A percentile compares a stretch with the other conserved stretches of the same genome.
Evolutionary conservation across 495 filamentous ascomycete species (phyloP).

Genomic region (Penicillium egyptiacum): DNA sequence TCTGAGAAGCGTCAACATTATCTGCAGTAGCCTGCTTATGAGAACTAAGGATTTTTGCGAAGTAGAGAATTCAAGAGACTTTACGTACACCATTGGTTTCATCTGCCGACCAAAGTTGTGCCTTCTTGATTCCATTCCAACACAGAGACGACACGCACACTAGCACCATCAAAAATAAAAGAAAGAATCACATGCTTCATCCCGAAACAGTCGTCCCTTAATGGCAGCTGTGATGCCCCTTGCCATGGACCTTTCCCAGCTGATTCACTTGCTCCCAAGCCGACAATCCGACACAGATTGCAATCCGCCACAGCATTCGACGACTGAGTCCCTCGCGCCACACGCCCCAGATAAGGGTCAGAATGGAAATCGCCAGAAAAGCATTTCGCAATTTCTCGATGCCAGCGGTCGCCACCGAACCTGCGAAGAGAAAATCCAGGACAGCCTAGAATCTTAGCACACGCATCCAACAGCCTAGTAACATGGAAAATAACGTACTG

Average conservation of each 20-base stretch:
- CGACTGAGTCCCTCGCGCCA: background rate
- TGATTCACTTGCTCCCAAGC: background rate
- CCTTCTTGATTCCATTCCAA: background rate
- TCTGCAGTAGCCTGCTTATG: background rate
- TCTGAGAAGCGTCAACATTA: background rate
- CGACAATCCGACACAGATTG: background rate
- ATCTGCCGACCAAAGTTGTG: background rate
- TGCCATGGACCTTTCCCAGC: background rate
- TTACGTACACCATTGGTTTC: background rate
- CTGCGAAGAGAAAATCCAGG: background rate
- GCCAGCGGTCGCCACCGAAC: background rate
- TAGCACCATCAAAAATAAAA: background rate
- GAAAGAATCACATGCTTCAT: background rate
- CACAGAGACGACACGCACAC: background rate
- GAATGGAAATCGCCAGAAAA: background rate
- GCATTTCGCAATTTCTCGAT: background rate
- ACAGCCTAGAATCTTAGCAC: background rate
- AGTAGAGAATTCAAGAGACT: background rate
- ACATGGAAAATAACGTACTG: background rate
- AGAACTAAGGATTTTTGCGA: background rate
- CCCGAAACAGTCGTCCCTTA: background rate
- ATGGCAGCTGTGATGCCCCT: constrained; percentile 1
- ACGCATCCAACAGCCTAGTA: background rate
- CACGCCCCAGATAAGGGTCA: background rate
- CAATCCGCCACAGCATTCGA: background rate